Conservation (phyloP, 2,329 filamentous ascomycete genomes). For the Trichoderma oligosporum region DNA sequence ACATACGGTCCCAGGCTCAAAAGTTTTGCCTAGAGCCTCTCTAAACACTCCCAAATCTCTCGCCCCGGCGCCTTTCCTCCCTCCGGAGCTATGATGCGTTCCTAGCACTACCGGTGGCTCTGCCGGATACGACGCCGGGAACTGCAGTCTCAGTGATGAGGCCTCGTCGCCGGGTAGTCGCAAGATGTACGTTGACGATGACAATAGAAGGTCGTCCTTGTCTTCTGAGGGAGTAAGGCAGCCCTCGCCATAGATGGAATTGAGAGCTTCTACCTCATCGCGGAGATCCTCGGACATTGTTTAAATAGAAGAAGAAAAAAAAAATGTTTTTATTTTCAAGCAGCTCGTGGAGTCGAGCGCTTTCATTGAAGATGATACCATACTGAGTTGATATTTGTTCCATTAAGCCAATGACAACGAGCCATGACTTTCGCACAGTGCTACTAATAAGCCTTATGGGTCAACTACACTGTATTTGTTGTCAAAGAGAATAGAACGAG, state of each 20-base stretch:
- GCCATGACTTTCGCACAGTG: slow-evolving; percentile 20
- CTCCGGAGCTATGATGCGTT: slow-evolving; percentile 75
- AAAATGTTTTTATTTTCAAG: not conserved
- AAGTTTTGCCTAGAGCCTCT: slow-evolving; percentile 63
- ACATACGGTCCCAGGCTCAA: slow-evolving; percentile 71
- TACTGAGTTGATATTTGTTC: not conserved
- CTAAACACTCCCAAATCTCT: slow-evolving; percentile 66
- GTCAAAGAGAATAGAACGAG: no score
- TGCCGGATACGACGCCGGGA: slow-evolving; percentile 71
- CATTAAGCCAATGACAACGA: not conserved
- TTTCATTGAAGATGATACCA: not conserved
- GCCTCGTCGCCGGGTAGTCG: slow-evolving; percentile 61
- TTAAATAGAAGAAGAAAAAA: not conserved
- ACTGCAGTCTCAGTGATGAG: slow-evolving; percentile 60
- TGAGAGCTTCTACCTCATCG: slow-evolving; percentile 77
- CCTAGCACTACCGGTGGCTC: slow-evolving; percentile 69
- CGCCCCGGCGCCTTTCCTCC: slow-evolving; percentile 67
- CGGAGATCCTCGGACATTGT: slow-evolving; percentile 57
- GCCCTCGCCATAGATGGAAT: slow-evolving; percentile 74
- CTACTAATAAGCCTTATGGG: not conserved
- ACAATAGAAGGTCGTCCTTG: slow-evolving; percentile 20
- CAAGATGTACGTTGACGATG: slow-evolving; percentile 50
- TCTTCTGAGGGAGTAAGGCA: slow-evolving; percentile 50
- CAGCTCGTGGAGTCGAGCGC: not conserved
- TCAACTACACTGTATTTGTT: not conserved